Evolutionary conservation across 2,329 filamentous ascomycete species (phyloP), one percentile per base, ranked within the genome.

Genomic region (Alternaria brassicicola): DNA sequence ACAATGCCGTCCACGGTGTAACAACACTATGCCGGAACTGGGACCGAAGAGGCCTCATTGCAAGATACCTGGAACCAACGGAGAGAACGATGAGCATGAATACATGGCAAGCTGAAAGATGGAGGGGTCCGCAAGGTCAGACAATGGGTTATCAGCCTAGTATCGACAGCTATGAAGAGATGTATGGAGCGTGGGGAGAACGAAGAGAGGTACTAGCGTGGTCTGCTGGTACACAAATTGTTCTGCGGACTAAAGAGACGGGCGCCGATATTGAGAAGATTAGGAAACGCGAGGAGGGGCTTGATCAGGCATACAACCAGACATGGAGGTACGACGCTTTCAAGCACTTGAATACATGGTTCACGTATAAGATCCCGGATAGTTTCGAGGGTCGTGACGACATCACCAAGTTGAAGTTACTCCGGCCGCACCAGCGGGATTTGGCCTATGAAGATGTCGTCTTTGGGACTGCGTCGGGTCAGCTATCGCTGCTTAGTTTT

Each of bases 61-160:
- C 83, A 35, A 79, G 83, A 52, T 83, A 84, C 63, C 73, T 87
- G 17, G 77, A 82, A 38, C 84, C 81, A 0, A 59, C 69, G 3
- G 67, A 69, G 9, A 69, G 74, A 69, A 67, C 79, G 69, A 75
- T 58, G 23, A 73, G 62, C 59, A 66, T 79, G 56, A 75, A 75
- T n/a, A 67, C 67, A 3, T 74, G 74, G 63, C 61, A 67, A 25
- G 64, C 66, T 13, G 64, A 72, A 58, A 65, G 71, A 74, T 77
- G 80, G 81, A 70, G 76, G 66, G 75, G 68, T 62, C 78, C 73
- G 52, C 79, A 68, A 60, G 79, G 80, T 1, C 81, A 80, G 77
- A 88, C 79, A 54, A 84, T 88, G 68, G 86, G 86, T 3, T 89
- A 86, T 63, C 82, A 82, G 23, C 86, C 87, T 17, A 79, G 80